Conservation (phyloP, 768 basidiomycete genomes). For the Podaxis sp. region DNA sequence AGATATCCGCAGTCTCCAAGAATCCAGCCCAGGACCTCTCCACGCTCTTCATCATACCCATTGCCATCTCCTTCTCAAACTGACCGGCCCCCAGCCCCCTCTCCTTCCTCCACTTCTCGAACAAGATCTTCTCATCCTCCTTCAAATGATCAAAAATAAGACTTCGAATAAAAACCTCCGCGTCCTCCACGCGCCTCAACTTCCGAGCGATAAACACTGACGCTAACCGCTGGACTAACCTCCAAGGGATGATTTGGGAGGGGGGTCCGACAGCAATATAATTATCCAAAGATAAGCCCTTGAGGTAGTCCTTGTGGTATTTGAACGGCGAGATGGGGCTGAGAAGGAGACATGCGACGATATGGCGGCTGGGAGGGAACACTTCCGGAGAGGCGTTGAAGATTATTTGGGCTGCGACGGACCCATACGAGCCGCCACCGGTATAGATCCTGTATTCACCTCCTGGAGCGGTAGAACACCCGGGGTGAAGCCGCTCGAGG, state of each 20-base stretch:
- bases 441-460: slow-evolving; percentile 45
- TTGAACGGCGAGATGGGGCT: slow-evolving; percentile 48
- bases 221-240: slow-evolving; percentile 32
- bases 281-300: slow-evolving; percentile 42
- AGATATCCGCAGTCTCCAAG: slow-evolving; percentile 36
- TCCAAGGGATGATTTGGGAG: slow-evolving; percentile 42
- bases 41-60: slow-evolving; percentile 46
- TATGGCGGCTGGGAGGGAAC: slow-evolving; percentile 49
- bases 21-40: slow-evolving; percentile 53
- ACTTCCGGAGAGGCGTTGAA: slow-evolving; percentile 49
- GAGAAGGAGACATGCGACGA: slow-evolving; percentile 48
- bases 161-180: slow-evolving; percentile 38
- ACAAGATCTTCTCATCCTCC: slow-evolving; percentile 39
- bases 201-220: slow-evolving; percentile 31
- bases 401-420: slow-evolving; percentile 53
- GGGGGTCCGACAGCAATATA: slow-evolving; percentile 50
- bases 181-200: slow-evolving; percentile 36
- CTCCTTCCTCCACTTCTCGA: slow-evolving; percentile 41
- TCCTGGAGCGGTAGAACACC: slow-evolving; percentile 19
- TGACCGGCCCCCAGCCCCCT: slow-evolving; percentile 42
- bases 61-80: slow-evolving; percentile 39
- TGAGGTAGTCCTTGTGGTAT: slow-evolving; percentile 44
- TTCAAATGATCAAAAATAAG: slow-evolving; percentile 35
- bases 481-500: slow-evolving; percentile 50
- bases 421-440: slow-evolving; percentile 54